These are phyloP conservation scores for Dryas drummondii DNA, from an alignment of 306 rosid species.

Conservation along the genomic window DNA sequence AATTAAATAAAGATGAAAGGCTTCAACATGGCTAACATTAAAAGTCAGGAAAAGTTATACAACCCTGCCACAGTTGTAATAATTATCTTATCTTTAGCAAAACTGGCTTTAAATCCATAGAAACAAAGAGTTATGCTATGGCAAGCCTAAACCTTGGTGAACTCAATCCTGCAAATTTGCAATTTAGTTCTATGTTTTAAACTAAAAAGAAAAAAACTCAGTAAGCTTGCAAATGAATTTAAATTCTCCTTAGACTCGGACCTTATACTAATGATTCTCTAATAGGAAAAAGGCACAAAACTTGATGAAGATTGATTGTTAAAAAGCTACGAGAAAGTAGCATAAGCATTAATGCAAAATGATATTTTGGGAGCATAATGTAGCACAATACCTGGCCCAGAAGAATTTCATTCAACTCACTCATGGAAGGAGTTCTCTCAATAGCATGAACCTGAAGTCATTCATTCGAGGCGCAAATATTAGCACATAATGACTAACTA, in stretches of 20 bases:
- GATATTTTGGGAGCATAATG: constrained; percentile 20
- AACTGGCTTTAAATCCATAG: neutral
- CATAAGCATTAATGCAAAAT: neutral
- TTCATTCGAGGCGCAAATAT: neutral
- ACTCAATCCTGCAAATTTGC: neutral
- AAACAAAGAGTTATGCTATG: neutral
- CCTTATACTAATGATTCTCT: neutral
- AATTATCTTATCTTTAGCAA: neutral
- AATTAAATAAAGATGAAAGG: neutral
- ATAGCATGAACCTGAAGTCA: constrained; percentile 83
- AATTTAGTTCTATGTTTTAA: neutral
- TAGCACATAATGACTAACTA: neutral
- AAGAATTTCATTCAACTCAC: constrained; percentile 92
- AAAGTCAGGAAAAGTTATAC: neutral
- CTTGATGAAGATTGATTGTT: neutral
- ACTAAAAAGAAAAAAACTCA: neutral
- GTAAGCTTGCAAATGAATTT: neutral
- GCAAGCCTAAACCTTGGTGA: neutral
- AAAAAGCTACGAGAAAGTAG: neutral
- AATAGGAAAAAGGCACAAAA: constrained; percentile 1
- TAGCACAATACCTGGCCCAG: constrained; percentile 77
- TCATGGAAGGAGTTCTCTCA: constrained; percentile 98
- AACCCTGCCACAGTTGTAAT: neutral
- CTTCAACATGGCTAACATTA: neutral
- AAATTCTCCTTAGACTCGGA: neutral